Evolutionary conservation across 2,329 filamentous ascomycete species (phyloP).

Genomic region (Stemphylium lycopersici): DNA sequence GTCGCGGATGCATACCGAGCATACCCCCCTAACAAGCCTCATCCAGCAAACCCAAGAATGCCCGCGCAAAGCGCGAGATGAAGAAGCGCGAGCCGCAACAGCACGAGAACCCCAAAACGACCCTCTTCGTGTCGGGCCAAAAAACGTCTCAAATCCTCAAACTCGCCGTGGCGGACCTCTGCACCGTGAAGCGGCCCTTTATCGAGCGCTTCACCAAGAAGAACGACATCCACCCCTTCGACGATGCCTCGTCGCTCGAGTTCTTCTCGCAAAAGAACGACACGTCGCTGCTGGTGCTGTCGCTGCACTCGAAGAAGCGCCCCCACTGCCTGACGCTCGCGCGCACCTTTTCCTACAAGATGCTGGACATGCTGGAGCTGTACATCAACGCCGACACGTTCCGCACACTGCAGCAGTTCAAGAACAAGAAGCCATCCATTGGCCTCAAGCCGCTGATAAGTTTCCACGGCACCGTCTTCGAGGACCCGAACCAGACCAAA

Average conservation of each 20-base stretch:
- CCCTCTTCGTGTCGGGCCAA: slow-evolving; percentile 87
- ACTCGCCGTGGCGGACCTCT: slow-evolving; percentile 82
- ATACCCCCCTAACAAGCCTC: slow-evolving; percentile 3
- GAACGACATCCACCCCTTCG: slow-evolving; percentile 93
- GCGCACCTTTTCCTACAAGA: slow-evolving; percentile 82
- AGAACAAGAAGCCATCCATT: slow-evolving; percentile 66
- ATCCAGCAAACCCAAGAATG: slow-evolving; percentile 71
- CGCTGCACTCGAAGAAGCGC: slow-evolving; percentile 89
- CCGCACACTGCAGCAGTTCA: slow-evolving; percentile 75
- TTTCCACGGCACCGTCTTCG: slow-evolving; percentile 89
- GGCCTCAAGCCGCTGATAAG: slow-evolving; percentile 87
- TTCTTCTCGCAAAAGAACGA: slow-evolving; percentile 99
- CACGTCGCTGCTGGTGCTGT: slow-evolving; percentile 82
- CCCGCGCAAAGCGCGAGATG: slow-evolving; percentile 91
- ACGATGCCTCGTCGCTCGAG: slow-evolving; percentile 83
- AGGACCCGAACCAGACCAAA: slow-evolving; percentile 76
- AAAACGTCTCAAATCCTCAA: slow-evolving; percentile 82
- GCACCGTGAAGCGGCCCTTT: slow-evolving; percentile 81
- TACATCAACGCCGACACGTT: slow-evolving; percentile 77
- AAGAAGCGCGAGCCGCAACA: slow-evolving; percentile 91
- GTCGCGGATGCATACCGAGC: rapidly evolving
- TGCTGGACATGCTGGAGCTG: slow-evolving; percentile 94
- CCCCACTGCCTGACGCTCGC: slow-evolving; percentile 85
- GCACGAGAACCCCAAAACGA: slow-evolving; percentile 87
- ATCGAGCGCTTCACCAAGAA: slow-evolving; percentile 96